Base-by-base conservation (phyloP, 129 eudicot genomes). In the Logfia minima region DNA sequence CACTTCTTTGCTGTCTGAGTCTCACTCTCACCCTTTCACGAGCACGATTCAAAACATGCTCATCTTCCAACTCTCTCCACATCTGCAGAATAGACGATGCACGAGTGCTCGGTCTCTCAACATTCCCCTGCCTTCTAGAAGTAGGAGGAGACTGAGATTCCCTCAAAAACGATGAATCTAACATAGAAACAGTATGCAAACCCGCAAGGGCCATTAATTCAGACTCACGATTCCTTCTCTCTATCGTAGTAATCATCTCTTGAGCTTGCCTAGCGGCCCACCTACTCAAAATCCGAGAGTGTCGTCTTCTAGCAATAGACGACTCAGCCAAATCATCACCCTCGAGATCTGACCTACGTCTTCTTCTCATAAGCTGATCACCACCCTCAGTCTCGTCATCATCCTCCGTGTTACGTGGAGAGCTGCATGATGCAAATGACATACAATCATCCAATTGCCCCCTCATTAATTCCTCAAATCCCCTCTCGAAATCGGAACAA, bases 61-160 rank as follows among this genome's bases (percentile, higher is more conserved):
- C 97, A 31, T 95, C 99, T 75, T 95, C 99, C 92, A 95, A 85
- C 78, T 91, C 99, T 66, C 99, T 79, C 99, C 99, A 95, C 99
- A 91, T 95, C 78, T 91, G 99, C 84, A 95, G 77, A 31, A 95
- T 95, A 39, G 99, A 86, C 1, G 99, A 95, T 7, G 97, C 92
- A 43, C 84, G 83, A 2, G 97, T 84, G 75, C 87, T 88, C 3
- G 92, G 92, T 73, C 93, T 89, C 85, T 95, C 99, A 19, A 85
- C 91, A 80, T 87, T 86, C 34, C 99, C 96, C 81, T 85, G 98
- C 75, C 90, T 79, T 82, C 92, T 80, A 1, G 97, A 89, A 41
- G 92, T 84, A 3, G 97, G 97, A 69, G 90, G 92, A 6, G 97
- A 87, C 82, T 88, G 94, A 23, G 96, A 87, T 79, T 95, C 99